These are phyloP conservation scores for Wickerhamomyces ciferrii DNA, from an alignment of 805 yeast species.

Conservation along the genomic window DNA sequence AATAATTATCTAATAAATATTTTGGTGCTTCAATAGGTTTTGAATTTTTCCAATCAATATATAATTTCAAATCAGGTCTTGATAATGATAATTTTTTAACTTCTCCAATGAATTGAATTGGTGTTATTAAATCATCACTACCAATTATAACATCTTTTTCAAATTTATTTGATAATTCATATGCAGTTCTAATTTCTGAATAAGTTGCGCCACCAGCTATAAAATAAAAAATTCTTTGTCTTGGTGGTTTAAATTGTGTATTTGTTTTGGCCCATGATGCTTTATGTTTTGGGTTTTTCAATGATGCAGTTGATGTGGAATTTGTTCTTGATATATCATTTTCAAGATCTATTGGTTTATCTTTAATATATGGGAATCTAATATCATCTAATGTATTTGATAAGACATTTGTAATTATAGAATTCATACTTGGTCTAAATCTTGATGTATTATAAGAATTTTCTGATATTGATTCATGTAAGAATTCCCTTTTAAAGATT, in stretches of 20 bases:
- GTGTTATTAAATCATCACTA: constrained; percentile 66
- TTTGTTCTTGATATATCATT: constrained; percentile 24
- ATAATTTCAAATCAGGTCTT: constrained; percentile 37
- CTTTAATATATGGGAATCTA: constrained; percentile 69
- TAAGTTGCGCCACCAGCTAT: constrained; percentile 89
- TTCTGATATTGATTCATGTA: constrained; percentile 45
- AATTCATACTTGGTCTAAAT: constrained; percentile 64
- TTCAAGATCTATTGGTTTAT: constrained; percentile 54
- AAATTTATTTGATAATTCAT: constrained; percentile 56
- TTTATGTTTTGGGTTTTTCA: constrained; percentile 66
- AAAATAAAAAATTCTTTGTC: constrained; percentile 73
- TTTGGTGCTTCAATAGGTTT: constrained; percentile 37
- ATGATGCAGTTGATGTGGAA: constrained; percentile 39
- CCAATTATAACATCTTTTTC: constrained; percentile 80
- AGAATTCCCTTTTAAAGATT: constrained; percentile 38
- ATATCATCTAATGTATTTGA: constrained; percentile 49
- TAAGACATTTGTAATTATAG: constrained; percentile 47
- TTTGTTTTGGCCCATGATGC: constrained; percentile 69
- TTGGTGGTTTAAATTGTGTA: constrained; percentile 28
- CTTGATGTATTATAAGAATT: constrained; percentile 57
- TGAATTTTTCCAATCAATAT: constrained; percentile 26
- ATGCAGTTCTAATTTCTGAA: constrained; percentile 71
- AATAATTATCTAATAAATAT: constrained; percentile 31
- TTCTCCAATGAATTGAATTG: constrained; percentile 34
- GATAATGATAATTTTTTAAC: constrained; percentile 29